Evolutionary conservation across 179 eudicot genomes (phyloP).

Genomic region (Monotropa hypopitys): DNA sequence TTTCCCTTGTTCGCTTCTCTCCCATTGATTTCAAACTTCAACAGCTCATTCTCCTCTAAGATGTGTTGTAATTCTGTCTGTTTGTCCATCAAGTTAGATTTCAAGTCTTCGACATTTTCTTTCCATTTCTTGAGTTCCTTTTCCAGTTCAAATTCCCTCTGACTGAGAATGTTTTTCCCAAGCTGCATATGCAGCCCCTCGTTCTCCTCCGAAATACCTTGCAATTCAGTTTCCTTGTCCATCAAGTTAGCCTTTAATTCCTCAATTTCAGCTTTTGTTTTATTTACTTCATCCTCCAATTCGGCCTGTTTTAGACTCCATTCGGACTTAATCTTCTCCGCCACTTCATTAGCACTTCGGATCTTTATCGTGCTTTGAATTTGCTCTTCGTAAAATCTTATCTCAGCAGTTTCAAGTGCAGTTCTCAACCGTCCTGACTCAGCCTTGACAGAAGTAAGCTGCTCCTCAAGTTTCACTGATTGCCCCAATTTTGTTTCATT

Average conservation of each 20-base stretch:
- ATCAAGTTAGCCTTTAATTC: conserved; percentile 60
- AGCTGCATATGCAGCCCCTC: conserved; percentile 39
- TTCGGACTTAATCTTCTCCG: conserved; percentile 28
- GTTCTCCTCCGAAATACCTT: conserved; percentile 59
- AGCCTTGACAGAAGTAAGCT: conserved; percentile 28
- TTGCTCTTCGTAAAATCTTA: conserved; percentile 47
- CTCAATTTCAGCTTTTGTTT: conserved; percentile 36
- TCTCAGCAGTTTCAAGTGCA: conserved; percentile 50
- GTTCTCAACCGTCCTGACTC: conserved; percentile 39
- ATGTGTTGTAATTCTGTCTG: conserved; percentile 41
- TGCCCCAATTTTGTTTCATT: background rate
- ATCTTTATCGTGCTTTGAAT: conserved; percentile 26
- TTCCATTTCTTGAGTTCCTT: conserved; percentile 28
- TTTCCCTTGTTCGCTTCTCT: conserved; percentile 21
- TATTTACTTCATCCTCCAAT: conserved; percentile 37
- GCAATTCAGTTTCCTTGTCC: conserved; percentile 88
- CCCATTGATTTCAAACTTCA: conserved; percentile 35
- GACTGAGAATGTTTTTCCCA: conserved; percentile 18
- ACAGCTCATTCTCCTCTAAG: conserved; percentile 43
- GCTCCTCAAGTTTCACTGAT: conserved; percentile 25
- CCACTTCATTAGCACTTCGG: conserved; percentile 28
- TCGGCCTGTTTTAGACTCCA: conserved; percentile 45
- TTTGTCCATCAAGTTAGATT: conserved; percentile 39
- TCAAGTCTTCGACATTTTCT: conserved; percentile 28
- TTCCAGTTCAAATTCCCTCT: conserved; percentile 34